These are phyloP conservation scores for Aspergillus uvarum DNA, from an alignment of 2,329 filamentous ascomycete species.

Conservation along the genomic window DNA sequence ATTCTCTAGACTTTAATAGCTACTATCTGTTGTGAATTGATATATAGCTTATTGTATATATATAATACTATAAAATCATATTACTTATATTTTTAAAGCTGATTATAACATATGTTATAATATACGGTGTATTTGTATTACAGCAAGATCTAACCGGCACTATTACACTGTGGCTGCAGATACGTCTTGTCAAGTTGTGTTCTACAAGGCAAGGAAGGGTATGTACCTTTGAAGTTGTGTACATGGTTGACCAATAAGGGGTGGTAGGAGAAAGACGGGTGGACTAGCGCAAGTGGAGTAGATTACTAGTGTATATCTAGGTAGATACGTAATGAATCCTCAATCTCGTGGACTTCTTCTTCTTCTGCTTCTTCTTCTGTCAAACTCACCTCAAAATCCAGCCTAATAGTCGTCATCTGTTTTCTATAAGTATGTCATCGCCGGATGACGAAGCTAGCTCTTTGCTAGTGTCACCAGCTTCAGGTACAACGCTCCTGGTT, in stretches of 20 bases:
- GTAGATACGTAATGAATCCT: background rate
- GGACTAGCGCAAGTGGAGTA: background rate
- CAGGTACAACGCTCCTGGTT: conserved; percentile 82
- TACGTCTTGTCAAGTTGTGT: too few relatives aligned
- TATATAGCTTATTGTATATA: too few relatives aligned
- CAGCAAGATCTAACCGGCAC: too few relatives aligned
- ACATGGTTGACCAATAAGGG: background rate
- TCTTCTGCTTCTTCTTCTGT: background rate
- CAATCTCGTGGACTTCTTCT: background rate
- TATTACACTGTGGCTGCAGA: too few relatives aligned
- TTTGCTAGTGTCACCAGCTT: conserved; percentile 47
- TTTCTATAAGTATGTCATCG: conserved; percentile 17
- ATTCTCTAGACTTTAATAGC: too few relatives aligned
- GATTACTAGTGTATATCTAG: background rate
- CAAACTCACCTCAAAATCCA: background rate
- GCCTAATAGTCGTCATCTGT: background rate
- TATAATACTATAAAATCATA: too few relatives aligned
- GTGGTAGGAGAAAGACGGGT: background rate
- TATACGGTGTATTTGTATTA: too few relatives aligned
- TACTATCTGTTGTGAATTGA: too few relatives aligned
- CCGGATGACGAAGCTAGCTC: conserved; percentile 21
- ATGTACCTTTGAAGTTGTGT: background rate
- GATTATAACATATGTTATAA: too few relatives aligned
- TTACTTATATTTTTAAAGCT: too few relatives aligned
- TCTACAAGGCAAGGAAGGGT: too few relatives aligned